Evolutionary conservation across 352 stramenopile genomes (phyloP), one percentile per base, ranked within the genome.

Genomic region (Phytopythium delawarense): DNA sequence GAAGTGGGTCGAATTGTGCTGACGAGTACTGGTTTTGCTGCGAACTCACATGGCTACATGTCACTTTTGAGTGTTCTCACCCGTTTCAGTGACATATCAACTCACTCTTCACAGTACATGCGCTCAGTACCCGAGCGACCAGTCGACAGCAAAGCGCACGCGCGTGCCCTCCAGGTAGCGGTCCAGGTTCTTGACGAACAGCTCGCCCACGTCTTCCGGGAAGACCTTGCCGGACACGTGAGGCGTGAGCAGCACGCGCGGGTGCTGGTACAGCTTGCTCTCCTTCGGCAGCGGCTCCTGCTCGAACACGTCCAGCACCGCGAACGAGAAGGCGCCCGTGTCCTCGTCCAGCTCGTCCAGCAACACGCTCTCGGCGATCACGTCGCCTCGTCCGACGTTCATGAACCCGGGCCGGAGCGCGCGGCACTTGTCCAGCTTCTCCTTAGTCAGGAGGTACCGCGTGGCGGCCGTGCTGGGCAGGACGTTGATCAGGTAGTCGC

Each of bases 341-440:
- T 96, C 79, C 51, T 57, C 53, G 37, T 59, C 37, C 25, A 97
- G 72, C 44, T 86, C 78, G 7, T 67, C 32, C 28, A 96, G 7
- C 54, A 97, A 65, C 40, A 68, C 66, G 32, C 52, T 55, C 62
- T 95, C 84, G 35, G 67, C 65, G 55, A 95, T 78, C 6, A 97
- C 72, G 62, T 97, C 88, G 20, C 89, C 89, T 40, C 88, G 80
- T 2, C 89, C 89, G 57, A 94, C 85, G 69, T 96, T 96, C 66
- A 96, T 79, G 58, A 97, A 86, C 52, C 94, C 79, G 13, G 87
- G 84, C 60, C 79, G 68, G 64, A 74, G 76, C 32, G 59, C 61
- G 0, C 67, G 63, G 50, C 80, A 89, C 25, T 72, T 53, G 37
- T 69, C 46, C 1, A 96, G 64, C 23, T 76, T 77, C 32, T 64